Conservation (phyloP, 2,329 filamentous ascomycete genomes). For the Fusarium sororula region DNA sequence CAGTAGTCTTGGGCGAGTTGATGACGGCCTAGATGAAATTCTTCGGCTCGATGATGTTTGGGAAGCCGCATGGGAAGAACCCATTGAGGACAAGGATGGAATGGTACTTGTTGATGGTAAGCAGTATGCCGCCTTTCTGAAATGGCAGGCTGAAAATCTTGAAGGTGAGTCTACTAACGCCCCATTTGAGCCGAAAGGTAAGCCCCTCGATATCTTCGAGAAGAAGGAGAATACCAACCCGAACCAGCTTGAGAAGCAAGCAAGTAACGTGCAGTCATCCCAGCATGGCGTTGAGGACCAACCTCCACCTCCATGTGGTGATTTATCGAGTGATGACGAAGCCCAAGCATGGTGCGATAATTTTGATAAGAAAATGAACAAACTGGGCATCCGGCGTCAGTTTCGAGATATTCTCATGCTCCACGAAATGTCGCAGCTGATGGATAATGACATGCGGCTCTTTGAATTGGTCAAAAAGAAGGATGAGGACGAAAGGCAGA, state of each 20-base stretch:
- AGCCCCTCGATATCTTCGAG: not conserved
- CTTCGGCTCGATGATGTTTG: not conserved
- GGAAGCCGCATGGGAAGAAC: not conserved
- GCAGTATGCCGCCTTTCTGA: not conserved
- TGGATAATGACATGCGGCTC: not conserved
- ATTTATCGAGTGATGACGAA: not conserved
- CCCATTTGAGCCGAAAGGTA: not conserved
- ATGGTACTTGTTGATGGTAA: not conserved
- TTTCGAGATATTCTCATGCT: not conserved
- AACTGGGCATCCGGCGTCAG: not conserved
- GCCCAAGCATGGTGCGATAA: not conserved
- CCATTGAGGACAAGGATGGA: not conserved
- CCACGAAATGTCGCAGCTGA: not conserved
- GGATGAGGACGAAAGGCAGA: not conserved
- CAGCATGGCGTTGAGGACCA: not conserved
- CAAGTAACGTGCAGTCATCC: not conserved
- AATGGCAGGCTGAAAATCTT: not conserved
- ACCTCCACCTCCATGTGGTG: not conserved
- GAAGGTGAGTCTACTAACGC: not conserved
- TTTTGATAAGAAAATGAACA: not conserved
- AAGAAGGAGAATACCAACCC: too few relatives aligned
- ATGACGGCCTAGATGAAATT: not conserved
- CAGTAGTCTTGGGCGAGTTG: rapidly evolving
- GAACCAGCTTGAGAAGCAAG: not conserved
- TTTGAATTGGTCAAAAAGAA: not conserved